phyloP scores from a whole-genome alignment of 2,329 filamentous ascomycete genomes.

The Lecanicillium sp. region DNA sequence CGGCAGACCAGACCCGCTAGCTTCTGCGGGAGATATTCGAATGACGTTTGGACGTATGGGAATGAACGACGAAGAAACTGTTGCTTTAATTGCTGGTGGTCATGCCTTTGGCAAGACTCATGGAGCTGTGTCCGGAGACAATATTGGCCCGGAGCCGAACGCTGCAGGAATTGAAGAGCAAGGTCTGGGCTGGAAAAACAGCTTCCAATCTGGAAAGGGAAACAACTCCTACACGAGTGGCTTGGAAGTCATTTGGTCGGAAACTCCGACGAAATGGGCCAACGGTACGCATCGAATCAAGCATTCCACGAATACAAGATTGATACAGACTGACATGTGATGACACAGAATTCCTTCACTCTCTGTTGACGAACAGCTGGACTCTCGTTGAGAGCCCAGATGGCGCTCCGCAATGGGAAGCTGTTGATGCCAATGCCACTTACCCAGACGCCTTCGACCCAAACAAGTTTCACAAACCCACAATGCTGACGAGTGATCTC shows the following conservation, averaged over 20 bases:
- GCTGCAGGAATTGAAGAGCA: slow-evolving; percentile 57
- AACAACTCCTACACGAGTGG: slow-evolving; percentile 67
- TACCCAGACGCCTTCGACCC: slow-evolving; percentile 66
- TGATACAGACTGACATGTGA: slow-evolving; percentile 1
- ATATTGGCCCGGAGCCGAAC: slow-evolving; percentile 62
- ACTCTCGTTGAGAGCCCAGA: slow-evolving; percentile 67
- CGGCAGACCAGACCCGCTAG: slow-evolving; percentile 62
- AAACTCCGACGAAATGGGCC: slow-evolving; percentile 68
- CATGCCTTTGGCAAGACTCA: slow-evolving; percentile 79
- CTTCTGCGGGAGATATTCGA: slow-evolving; percentile 65
- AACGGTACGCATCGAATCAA: slow-evolving; percentile 27
- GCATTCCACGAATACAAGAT: background rate
- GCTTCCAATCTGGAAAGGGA: slow-evolving; percentile 56
- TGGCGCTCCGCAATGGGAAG: slow-evolving; percentile 70
- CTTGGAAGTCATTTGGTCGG: slow-evolving; percentile 74
- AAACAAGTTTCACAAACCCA: slow-evolving; percentile 63
- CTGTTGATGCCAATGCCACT: slow-evolving; percentile 58
- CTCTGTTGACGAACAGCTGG: slow-evolving; percentile 74
- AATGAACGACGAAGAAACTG: slow-evolving; percentile 78
- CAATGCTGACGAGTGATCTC: slow-evolving; percentile 70
- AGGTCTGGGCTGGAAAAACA: slow-evolving; percentile 67
- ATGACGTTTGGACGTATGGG: slow-evolving; percentile 71
- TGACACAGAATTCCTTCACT: slow-evolving; percentile 53
- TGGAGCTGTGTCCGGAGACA: slow-evolving; percentile 57
- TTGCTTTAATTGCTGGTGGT: slow-evolving; percentile 70